phyloP scores from a whole-genome alignment of 169 alveolate species.

The Cryptosporidium meleagridis region DNA sequence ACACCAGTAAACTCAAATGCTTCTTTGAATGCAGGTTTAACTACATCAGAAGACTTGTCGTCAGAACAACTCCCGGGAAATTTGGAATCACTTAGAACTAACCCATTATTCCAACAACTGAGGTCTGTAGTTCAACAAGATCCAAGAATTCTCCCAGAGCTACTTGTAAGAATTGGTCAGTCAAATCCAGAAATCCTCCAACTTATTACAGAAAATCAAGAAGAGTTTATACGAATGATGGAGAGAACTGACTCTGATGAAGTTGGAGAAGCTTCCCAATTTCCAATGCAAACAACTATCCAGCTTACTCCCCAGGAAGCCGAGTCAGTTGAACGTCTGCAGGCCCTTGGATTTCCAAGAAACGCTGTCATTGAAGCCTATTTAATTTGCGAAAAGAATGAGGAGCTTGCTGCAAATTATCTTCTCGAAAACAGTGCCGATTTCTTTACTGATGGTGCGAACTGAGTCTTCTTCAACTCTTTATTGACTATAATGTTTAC shows the following conservation, averaged over 20 bases:
- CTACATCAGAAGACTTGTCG: slow-evolving; percentile 45
- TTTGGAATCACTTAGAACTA: slow-evolving; percentile 79
- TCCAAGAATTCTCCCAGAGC: slow-evolving; percentile 88
- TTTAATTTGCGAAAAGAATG: slow-evolving; percentile 95
- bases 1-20: slow-evolving; percentile 70
- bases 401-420: slow-evolving; percentile 92
- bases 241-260: slow-evolving; percentile 75
- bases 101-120: slow-evolving; percentile 86
- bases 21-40: slow-evolving; percentile 44
- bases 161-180: slow-evolving; percentile 86
- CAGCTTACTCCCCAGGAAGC: slow-evolving; percentile 91
- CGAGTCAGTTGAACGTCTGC: slow-evolving; percentile 89
- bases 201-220: slow-evolving; percentile 87
- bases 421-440: slow-evolving; percentile 86
- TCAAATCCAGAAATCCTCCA: slow-evolving; percentile 87
- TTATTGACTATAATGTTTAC: background rate
- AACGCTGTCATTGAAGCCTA: slow-evolving; percentile 95
- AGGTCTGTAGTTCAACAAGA: slow-evolving; percentile 88
- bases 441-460: slow-evolving; percentile 74
- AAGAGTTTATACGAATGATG: slow-evolving; percentile 86
- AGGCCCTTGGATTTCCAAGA: slow-evolving; percentile 92
- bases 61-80: slow-evolving; percentile 42
- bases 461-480: background rate
- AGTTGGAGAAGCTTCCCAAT: slow-evolving; percentile 29
- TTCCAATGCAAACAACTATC: slow-evolving; percentile 76